phyloP scores from a whole-genome alignment of 139 green algal species.

The Chlamydomonas sphaeroides region DNA sequence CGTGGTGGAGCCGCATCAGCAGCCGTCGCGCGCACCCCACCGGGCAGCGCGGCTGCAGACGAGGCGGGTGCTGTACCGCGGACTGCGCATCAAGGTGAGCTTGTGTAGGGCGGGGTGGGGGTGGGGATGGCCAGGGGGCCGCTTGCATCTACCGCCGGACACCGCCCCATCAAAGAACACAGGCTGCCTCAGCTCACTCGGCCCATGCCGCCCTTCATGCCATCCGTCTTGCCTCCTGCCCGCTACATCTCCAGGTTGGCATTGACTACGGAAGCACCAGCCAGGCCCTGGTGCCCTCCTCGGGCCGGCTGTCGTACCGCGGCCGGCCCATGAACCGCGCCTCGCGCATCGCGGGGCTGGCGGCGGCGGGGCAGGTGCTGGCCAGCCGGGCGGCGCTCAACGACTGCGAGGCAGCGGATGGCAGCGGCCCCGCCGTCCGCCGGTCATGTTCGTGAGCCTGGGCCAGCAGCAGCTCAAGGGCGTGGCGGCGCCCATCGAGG shows the following conservation, averaged over 20 bases:
- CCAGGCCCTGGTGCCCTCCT: neutral
- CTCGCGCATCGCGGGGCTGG: constrained; percentile 13
- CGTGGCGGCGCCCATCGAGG: neutral
- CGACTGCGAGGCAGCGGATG: neutral
- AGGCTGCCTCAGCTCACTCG: neutral
- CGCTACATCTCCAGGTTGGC: neutral
- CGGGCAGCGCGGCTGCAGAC: too few species aligned
- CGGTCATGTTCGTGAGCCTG: neutral
- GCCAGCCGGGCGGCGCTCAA: neutral
- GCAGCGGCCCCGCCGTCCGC: neutral
- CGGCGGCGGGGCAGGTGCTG: constrained; percentile 15
- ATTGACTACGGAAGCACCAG: neutral
- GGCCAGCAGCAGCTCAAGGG: neutral
- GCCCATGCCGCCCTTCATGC: too few species aligned
- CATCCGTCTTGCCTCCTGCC: too few species aligned
- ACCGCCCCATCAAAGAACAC: too few species aligned
- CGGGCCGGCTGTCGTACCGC: constrained; percentile 32
- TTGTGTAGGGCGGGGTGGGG: too few species aligned
- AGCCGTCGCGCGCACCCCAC: too few species aligned
- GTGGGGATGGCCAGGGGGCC: too few species aligned
- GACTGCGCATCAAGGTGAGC: neutral
- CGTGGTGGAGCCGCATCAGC: too few species aligned
- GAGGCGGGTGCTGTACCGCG: neutral
- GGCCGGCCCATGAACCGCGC: constrained; percentile 42
- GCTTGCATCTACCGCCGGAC: too few species aligned